Evolutionary conservation across 345 rosid genomes (phyloP), one percentile per base, ranked within the genome.

Genomic region (Pistacia atlantica): DNA sequence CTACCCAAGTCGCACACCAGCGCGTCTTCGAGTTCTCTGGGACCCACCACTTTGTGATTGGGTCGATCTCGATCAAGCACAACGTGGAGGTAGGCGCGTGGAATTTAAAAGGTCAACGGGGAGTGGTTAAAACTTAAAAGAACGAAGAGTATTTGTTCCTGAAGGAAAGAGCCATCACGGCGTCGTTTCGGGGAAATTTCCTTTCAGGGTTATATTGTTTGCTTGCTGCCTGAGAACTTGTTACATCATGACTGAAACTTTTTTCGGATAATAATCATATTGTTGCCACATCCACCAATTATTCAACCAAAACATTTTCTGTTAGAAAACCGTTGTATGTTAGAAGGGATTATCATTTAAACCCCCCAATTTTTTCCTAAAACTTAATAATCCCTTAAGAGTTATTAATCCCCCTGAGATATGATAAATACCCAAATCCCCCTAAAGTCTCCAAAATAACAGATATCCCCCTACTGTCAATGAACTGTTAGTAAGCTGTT

Each of bases 91-190:
- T 16, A 42, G 62, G 68, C 71, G 74, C 71, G 74, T 76, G 65
- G 38, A 18, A 0, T 11, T 5, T 3, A 4, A 51, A 8, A 37
- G 18, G 81, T 70, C 79, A 69, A 65, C 31, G 54, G 22, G 37
- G 68, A 65, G 3, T 45, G 22, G 51, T 59, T 25, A 37, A 31
- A 31, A 31, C 45, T 59, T 25, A 37, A 31, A 31, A 31, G 33
- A 71, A 69, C 79, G 31, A 52, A 11, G 68, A 65, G 73, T 77
- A 81, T 63, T 49, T 6, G 54, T 12, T 38, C 65, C 73, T 33
- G 7, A 2, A 33, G 38, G 33, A 2, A 38, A 8, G 61, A 4
- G 1, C 31, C 8, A 5, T 1, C 22, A 74, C 81, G 77, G 42
- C 63, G 75, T 3, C 75, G 71, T 75, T 71, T 74, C 22, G 13